Base-by-base conservation (phyloP, 2,329 filamentous ascomycete species). In the Nemania sp. region DNA sequence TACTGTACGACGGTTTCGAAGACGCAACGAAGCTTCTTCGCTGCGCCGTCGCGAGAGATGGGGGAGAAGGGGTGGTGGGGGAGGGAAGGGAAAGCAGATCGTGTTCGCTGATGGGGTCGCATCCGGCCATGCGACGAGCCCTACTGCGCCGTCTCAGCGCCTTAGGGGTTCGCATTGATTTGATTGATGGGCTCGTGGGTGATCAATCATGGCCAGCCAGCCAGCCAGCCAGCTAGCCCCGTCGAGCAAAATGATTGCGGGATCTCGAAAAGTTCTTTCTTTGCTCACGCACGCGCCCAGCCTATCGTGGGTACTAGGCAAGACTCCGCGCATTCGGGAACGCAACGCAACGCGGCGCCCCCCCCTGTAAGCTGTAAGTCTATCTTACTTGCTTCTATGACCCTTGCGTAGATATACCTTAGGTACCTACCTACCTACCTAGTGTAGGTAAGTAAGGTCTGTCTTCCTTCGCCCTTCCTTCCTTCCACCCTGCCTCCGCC, bases 91-190 rank as follows among this genome's bases (percentile, higher is more conserved):
- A 5, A 35, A 11, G 38, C 18, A 41, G 38, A 41, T 41, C 38
- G 22, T 41, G n/a, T n/a, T n/a, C n/a, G n/a, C n/a, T n/a, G n/a
- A n/a, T n/a, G n/a, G n/a, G n/a, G n/a, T n/a, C n/a, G n/a, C n/a
- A n/a, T n/a, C n/a, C n/a, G n/a, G n/a, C n/a, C n/a, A 32, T 43
- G n/a, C 54, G n/a, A 24, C 38, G 22, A 60, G 66, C 52, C 57
- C 57, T 68, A 62, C 57, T 68, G 56, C 22, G 66, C 66, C 66
- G 56, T 49, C 56, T 68, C 27, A 65, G 57, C 47, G 57, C 66
- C 20, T 58, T 26, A 11, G 18, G 52, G 11, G 52, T 64, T n/a
- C 43, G 27, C 20, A 53, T 49, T 29, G 20, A 20, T 35, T 35
- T 35, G 32, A 35, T 35, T n/a, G 32, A 7, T 35, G 11, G 32